Conservation (phyloP, 352 stramenopile genomes). For the Blastocystis sp. region DNA sequence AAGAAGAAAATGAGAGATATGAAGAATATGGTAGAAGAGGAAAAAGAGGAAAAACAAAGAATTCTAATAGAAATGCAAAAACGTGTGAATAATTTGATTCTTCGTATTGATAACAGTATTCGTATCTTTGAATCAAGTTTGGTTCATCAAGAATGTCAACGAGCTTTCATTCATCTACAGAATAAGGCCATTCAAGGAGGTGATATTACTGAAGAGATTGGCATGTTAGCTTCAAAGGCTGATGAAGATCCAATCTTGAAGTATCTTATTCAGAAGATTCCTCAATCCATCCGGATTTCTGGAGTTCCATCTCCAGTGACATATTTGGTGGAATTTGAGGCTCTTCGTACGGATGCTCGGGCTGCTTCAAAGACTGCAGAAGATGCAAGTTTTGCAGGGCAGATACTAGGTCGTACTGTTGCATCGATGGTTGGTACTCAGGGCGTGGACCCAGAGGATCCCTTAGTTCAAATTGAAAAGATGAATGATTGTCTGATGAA, state of each 20-base stretch:
- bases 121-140: neutral
- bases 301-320: neutral
- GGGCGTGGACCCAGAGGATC: neutral
- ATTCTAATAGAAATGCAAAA: neutral
- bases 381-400: conserved; percentile 10
- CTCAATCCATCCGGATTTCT: neutral
- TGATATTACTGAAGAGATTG: neutral
- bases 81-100: neutral
- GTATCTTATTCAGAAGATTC: conserved; percentile 15
- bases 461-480: conserved; percentile 35
- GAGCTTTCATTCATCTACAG: neutral
- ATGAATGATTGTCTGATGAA: neutral
- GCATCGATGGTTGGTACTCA: conserved; percentile 34
- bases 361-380: conserved; percentile 30
- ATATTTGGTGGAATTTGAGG: neutral
- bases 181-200: neutral
- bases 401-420: conserved; percentile 29
- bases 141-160: neutral
- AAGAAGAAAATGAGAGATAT: neutral
- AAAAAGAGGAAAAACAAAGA: neutral
- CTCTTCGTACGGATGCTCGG: neutral
- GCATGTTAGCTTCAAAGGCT: neutral
- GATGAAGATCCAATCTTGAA: conserved; percentile 12
- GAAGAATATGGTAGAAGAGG: neutral
- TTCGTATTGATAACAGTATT: neutral